Conservation (phyloP, 768 basidiomycete species). For the Amanita polypyramis region DNA sequence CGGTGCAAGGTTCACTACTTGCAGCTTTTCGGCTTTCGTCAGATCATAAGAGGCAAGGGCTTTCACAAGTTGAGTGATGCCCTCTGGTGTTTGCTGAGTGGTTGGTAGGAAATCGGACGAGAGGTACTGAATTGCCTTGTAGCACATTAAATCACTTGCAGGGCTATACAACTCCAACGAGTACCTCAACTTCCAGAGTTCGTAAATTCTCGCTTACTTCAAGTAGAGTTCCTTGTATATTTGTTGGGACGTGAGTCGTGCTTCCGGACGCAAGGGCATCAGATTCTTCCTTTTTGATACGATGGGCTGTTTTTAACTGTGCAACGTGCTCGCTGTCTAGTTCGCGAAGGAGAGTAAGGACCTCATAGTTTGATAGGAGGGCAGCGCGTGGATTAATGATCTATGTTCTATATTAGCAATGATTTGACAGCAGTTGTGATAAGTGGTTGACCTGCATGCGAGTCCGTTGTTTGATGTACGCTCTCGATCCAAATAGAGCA, state of each 20-base stretch:
- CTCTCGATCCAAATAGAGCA: not conserved
- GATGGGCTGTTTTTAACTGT: slow-evolving; percentile 56
- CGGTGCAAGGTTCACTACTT: slow-evolving; percentile 86
- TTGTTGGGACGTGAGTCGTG: slow-evolving; percentile 5
- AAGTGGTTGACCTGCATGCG: slow-evolving; percentile 1
- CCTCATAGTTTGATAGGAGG: slow-evolving; percentile 86
- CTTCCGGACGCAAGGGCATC: slow-evolving; percentile 16
- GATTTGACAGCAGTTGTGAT: not conserved
- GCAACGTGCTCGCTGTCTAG: slow-evolving; percentile 67
- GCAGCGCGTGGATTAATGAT: slow-evolving; percentile 62
- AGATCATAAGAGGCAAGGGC: slow-evolving; percentile 58
- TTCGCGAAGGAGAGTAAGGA: slow-evolving; percentile 64
- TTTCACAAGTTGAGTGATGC: slow-evolving; percentile 57
- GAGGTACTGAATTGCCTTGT: slow-evolving; percentile 72
- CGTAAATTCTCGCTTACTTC: slow-evolving; percentile 74
- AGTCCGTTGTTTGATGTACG: not conserved
- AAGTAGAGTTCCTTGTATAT: slow-evolving; percentile 16
- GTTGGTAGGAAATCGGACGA: slow-evolving; percentile 67
- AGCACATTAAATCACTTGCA: slow-evolving; percentile 19
- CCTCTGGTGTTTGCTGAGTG: slow-evolving; percentile 47
- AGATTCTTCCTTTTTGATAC: slow-evolving; percentile 67
- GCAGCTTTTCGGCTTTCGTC: slow-evolving; percentile 88
- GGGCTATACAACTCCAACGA: not conserved
- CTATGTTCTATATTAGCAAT: slow-evolving; percentile 21
- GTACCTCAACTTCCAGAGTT: slow-evolving; percentile 78